Conservation (phyloP, 164 flowering plant species). For the Houttuynia cordata region DNA sequence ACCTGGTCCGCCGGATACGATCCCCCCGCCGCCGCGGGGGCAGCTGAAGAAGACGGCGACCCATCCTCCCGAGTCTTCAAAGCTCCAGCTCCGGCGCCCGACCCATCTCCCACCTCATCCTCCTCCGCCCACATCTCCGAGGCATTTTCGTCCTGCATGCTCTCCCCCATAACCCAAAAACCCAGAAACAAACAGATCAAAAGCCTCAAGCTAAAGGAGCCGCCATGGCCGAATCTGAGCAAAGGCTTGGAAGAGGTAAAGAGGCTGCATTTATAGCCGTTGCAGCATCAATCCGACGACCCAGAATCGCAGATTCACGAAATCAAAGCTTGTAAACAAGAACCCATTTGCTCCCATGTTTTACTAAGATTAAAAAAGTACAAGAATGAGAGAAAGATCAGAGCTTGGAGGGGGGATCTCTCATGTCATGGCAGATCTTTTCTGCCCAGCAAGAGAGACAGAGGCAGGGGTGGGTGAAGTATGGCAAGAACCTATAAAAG, state of each 20-base stretch:
- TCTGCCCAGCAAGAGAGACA: no score
- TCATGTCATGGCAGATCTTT: no score
- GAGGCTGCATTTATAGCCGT: background rate
- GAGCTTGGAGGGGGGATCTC: no score
- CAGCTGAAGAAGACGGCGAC: conserved; percentile 13
- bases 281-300: background rate
- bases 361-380: no score
- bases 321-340: no score
- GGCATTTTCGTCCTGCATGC: conserved; percentile 17
- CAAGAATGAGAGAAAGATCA: no score
- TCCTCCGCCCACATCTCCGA: conserved; percentile 44
- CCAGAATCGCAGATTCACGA: background rate
- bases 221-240: no score
- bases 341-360: no score
- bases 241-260: background rate
- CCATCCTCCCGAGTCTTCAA: conserved; percentile 4
- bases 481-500: no score
- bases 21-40: background rate
- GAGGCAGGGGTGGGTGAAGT: no score
- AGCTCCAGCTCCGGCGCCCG: conserved; percentile 6
- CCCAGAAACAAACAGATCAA: no score
- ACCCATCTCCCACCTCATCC: conserved; percentile 16
- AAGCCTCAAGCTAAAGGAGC: no score
- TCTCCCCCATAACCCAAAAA: background rate
- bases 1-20: conserved; percentile 36